Conservation (phyloP, 176 grass and related monocot genomes). For the Oryza meridionalis region DNA sequence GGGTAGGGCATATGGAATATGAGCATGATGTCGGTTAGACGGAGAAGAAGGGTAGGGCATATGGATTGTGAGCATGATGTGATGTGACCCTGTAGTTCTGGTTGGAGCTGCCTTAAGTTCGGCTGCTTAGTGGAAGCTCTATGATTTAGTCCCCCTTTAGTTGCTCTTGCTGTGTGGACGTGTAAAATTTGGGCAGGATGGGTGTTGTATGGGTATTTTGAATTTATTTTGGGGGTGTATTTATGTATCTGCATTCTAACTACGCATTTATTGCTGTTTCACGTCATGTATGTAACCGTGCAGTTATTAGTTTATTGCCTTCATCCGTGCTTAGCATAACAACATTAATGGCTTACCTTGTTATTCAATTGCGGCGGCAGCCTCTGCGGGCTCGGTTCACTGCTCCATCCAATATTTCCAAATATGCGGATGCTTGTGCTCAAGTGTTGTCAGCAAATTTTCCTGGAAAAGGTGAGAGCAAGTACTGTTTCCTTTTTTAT, state of each 20-base stretch:
- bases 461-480: conserved; percentile 41
- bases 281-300: background rate
- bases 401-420: conserved; percentile 35
- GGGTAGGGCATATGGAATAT: background rate
- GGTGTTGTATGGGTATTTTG: background rate
- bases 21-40: too few species aligned
- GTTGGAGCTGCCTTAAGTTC: conserved; percentile 20
- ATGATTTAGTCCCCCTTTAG: background rate
- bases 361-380: conserved; percentile 38
- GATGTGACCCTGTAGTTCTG: background rate
- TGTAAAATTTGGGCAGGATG: background rate
- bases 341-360: background rate
- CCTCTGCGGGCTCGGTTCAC: conserved; percentile 16
- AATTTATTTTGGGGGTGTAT: background rate
- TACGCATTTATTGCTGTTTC: background rate
- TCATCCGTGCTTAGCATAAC: background rate
- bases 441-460: conserved; percentile 26
- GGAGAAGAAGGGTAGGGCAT: background rate
- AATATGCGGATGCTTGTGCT: conserved; percentile 30
- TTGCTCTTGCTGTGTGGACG: background rate
- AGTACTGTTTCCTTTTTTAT: background rate
- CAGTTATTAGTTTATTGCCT: conserved; percentile 18
- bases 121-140: conserved; percentile 13
- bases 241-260: background rate
- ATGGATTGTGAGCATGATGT: background rate